Conservation (phyloP, 2,329 filamentous ascomycete species). For the Paramyrothecium roridum region DNA sequence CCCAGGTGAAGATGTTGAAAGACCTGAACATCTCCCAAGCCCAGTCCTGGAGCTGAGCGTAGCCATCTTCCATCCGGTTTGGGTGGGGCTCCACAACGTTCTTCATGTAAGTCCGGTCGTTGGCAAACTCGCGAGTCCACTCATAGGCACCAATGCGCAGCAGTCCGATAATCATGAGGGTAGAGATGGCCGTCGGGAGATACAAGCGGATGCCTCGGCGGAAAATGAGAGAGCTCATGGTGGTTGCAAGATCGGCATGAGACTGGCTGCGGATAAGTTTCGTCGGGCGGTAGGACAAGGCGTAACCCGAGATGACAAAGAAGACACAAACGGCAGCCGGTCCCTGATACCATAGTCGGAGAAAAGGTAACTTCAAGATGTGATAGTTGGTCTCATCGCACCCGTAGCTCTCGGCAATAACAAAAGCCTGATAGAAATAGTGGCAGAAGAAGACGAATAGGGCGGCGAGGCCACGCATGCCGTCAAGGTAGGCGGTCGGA, state of each 20-base stretch:
- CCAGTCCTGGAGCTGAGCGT: constrained; percentile 44
- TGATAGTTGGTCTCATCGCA: constrained; percentile 39
- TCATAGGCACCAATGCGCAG: constrained; percentile 46
- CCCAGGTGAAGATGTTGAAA: constrained; percentile 49
- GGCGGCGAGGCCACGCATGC: constrained; percentile 54
- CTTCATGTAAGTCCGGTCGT: constrained; percentile 38
- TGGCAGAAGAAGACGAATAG: constrained; percentile 57
- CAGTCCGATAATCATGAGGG: constrained; percentile 41
- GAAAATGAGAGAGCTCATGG: constrained; percentile 49
- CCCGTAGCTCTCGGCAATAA: constrained; percentile 49
- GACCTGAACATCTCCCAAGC: constrained; percentile 44
- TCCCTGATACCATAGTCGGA: constrained; percentile 52
- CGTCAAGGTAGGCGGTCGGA: constrained; percentile 56
- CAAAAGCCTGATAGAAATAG: constrained; percentile 50
- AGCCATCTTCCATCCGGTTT: constrained; percentile 28
- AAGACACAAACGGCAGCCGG: constrained; percentile 58
- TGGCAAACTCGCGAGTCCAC: constrained; percentile 42
- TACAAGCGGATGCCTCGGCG: constrained; percentile 50
- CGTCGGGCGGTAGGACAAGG: constrained; percentile 52
- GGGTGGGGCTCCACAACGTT: constrained; percentile 50
- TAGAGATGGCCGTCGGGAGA: constrained; percentile 47
- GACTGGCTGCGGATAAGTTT: constrained; percentile 37
- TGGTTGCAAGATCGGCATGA: constrained; percentile 35
- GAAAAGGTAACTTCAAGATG: constrained; percentile 48
- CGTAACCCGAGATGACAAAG: constrained; percentile 62